A percentile compares a stretch with the other conserved stretches of the same genome.
Conservation (phyloP, 805 yeast genomes). For the Lachancea kluyveri region DNA sequence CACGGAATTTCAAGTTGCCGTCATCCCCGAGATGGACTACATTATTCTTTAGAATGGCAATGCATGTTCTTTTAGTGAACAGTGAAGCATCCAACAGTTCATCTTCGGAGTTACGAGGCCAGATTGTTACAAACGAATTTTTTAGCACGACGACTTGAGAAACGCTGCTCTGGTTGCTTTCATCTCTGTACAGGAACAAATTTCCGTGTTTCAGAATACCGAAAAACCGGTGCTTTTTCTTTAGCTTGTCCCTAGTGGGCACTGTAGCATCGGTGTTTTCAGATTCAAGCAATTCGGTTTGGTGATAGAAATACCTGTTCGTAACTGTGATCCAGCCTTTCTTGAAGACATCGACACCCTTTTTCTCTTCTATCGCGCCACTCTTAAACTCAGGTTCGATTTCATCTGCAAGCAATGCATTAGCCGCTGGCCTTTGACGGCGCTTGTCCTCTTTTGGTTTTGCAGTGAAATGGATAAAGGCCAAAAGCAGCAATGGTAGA, state of each 20-base stretch:
- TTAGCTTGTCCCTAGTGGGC: slow-evolving; percentile 29
- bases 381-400: slow-evolving; percentile 42
- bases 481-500: slow-evolving; percentile 48
- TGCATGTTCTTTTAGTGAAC: slow-evolving; percentile 74
- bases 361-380: slow-evolving; percentile 57
- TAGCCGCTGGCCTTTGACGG: slow-evolving; percentile 8
- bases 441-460: slow-evolving; percentile 24
- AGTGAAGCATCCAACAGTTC: slow-evolving; percentile 57
- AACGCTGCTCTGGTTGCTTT: slow-evolving; percentile 39
- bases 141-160: slow-evolving; percentile 74
- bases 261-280: slow-evolving; percentile 16
- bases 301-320: slow-evolving; percentile 57
- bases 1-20: slow-evolving; percentile 6
- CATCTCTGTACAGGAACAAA: slow-evolving; percentile 75
- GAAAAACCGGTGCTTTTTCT: slow-evolving; percentile 49
- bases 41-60: slow-evolving; percentile 56
- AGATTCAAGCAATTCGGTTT: slow-evolving; percentile 27
- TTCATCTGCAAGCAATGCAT: slow-evolving; percentile 10
- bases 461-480: slow-evolving; percentile 30
- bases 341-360: slow-evolving; percentile 57
- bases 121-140: slow-evolving; percentile 63
- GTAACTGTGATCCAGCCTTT: slow-evolving; percentile 86
- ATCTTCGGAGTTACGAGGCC: slow-evolving; percentile 66
- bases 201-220: slow-evolving; percentile 83
- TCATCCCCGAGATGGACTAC: slow-evolving; percentile 16